Conservation (phyloP, 108 stramenopile genomes). For the Nitzschia palea region DNA sequence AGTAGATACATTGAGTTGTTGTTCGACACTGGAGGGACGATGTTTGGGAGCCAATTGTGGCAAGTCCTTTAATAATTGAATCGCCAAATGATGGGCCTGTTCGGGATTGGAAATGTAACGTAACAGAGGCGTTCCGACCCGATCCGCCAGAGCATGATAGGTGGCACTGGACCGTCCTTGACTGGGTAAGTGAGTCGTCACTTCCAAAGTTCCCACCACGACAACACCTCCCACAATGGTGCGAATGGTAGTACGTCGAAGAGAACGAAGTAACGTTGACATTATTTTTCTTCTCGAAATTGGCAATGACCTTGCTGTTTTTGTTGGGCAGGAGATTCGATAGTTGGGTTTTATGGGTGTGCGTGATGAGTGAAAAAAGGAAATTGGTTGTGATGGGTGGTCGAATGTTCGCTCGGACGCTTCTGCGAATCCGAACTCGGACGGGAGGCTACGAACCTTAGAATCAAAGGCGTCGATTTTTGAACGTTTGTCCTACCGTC, state of each 20-base stretch:
- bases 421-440: no score
- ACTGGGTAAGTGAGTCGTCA: conserved; percentile 74
- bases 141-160: conserved; percentile 71
- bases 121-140: conserved; percentile 57
- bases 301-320: no score
- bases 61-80: conserved; percentile 38
- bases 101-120: conserved; percentile 62
- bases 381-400: no score
- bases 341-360: no score
- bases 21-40: conserved; percentile 45
- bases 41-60: conserved; percentile 51
- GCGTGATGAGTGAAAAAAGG: no score
- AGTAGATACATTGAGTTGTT: conserved; percentile 14
- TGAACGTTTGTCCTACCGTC: no score
- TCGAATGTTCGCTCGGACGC: no score
- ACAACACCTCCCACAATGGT: conserved; percentile 22
- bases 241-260: conserved; percentile 19
- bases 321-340: no score
- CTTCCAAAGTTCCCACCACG: conserved; percentile 49
- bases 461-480: no score
- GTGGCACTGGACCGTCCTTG: conserved; percentile 66
- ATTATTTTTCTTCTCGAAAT: no score
- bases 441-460: no score
- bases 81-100: conserved; percentile 48
- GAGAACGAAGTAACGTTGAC: conserved; percentile 10